Conservation (phyloP, 805 yeast genomes). For the Wickerhamiella allomyrinae region DNA sequence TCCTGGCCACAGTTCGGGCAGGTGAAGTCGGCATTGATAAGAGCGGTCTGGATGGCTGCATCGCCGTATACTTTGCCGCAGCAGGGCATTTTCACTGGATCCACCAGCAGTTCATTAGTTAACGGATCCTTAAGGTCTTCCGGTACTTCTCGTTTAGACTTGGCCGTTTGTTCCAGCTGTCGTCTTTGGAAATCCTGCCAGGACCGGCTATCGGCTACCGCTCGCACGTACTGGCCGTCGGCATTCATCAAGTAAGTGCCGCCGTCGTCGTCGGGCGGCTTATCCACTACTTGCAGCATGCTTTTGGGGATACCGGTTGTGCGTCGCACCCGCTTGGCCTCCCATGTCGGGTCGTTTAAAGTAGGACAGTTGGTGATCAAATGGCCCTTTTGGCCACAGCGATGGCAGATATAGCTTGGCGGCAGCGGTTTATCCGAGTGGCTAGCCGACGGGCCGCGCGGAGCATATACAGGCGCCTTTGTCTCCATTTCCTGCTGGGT, state of each 20-base stretch:
- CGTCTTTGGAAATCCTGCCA: conserved; percentile 80
- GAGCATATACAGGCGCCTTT: conserved; percentile 55
- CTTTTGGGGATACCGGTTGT: conserved; percentile 97
- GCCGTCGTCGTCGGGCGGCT: conserved; percentile 54
- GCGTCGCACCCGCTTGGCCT: conserved; percentile 76
- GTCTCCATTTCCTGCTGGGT: conserved; percentile 84
- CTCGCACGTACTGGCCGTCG: conserved; percentile 89
- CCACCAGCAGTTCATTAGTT: conserved; percentile 43
- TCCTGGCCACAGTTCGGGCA: conserved; percentile 76
- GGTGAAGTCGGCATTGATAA: conserved; percentile 71
- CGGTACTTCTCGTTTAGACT: conserved; percentile 34
- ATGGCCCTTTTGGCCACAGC: conserved; percentile 93
- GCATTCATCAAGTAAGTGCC: conserved; percentile 70
- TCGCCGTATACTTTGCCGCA: conserved; percentile 47
- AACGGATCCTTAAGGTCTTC: conserved; percentile 58
- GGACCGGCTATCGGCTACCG: conserved; percentile 83
- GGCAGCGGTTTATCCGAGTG: conserved; percentile 68
- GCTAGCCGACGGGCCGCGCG: conserved; percentile 5
- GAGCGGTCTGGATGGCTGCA: conserved; percentile 45
- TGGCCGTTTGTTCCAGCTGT: conserved; percentile 31
- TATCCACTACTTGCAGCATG: conserved; percentile 72
- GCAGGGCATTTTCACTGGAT: conserved; percentile 77
- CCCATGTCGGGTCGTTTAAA: conserved; percentile 82
- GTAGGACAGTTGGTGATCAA: conserved; percentile 96
- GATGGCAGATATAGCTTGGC: conserved; percentile 87